These are phyloP conservation scores for Blumeria hordei DNA, from an alignment of 2,329 filamentous ascomycete species.

Conservation along the genomic window DNA sequence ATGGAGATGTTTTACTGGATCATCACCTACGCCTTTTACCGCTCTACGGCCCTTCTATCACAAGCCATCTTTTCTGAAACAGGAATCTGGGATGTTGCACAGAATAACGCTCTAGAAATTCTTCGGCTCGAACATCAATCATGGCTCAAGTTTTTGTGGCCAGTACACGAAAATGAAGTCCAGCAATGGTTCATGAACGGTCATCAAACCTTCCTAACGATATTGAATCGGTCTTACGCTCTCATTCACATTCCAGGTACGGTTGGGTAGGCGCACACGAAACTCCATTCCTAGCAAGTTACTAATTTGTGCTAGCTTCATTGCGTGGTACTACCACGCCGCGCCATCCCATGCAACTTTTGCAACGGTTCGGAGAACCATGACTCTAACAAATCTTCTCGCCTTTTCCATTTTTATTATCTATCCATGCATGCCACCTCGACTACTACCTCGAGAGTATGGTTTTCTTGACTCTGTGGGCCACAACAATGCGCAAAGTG, in stretches of 20 bases:
- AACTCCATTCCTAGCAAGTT: neutral
- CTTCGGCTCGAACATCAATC: slow-evolving; percentile 28
- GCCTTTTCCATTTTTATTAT: slow-evolving; percentile 26
- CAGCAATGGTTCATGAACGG: slow-evolving; percentile 31
- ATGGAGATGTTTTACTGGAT: slow-evolving; percentile 47
- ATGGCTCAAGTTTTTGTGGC: slow-evolving; percentile 25
- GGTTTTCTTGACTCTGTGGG: slow-evolving; percentile 26
- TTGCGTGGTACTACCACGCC: slow-evolving; percentile 38
- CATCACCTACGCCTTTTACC: slow-evolving; percentile 20
- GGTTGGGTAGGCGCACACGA: slow-evolving; percentile 21
- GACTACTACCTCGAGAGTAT: slow-evolving; percentile 24
- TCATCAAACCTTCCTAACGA: slow-evolving; percentile 26
- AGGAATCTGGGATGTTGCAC: slow-evolving; percentile 28
- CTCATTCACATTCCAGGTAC: slow-evolving; percentile 35
- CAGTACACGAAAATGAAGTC: slow-evolving; percentile 25
- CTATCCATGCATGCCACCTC: slow-evolving; percentile 27
- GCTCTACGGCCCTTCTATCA: slow-evolving; percentile 11
- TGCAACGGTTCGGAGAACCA: slow-evolving; percentile 21
- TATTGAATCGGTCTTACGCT: slow-evolving; percentile 33
- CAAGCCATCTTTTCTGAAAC: slow-evolving; percentile 16
- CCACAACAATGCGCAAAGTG: slow-evolving; percentile 23
- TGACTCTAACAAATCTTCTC: slow-evolving; percentile 28
- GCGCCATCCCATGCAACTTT: slow-evolving; percentile 25
- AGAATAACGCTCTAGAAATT: slow-evolving; percentile 29
- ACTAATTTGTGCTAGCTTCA: slow-evolving; percentile 22